Evolutionary conservation across 2,329 filamentous ascomycete species (phyloP).

Genomic region (Aspergillus costaricaensis): DNA sequence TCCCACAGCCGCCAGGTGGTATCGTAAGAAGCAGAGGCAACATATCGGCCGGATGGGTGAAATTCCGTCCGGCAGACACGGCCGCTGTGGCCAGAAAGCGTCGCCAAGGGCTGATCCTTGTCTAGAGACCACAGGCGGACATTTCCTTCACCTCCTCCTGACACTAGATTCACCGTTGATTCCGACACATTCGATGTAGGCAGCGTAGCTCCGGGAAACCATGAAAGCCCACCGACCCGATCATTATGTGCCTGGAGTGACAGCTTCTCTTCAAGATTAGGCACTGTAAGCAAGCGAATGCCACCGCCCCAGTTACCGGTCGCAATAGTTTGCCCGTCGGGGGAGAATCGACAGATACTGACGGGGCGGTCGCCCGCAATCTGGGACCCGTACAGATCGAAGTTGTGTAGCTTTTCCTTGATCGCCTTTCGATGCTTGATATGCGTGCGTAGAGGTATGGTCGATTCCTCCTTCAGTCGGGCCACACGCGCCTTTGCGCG

Average conservation of each 20-base stretch:
- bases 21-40: constrained; percentile 92
- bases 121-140: constrained; percentile 88
- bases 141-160: constrained; percentile 83
- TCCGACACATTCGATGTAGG: constrained; percentile 69
- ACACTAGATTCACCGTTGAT: constrained; percentile 79
- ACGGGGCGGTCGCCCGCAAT: constrained; percentile 88
- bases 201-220: constrained; percentile 81
- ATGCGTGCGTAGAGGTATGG: constrained; percentile 83
- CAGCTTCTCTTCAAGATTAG: constrained; percentile 74
- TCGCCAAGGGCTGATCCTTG: constrained; percentile 80
- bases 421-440: constrained; percentile 88
- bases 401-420: constrained; percentile 77
- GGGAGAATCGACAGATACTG: constrained; percentile 88
- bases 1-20: constrained; percentile 98
- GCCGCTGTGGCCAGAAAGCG: constrained; percentile 78
- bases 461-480: constrained; percentile 77
- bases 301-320: constrained; percentile 92
- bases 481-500: constrained; percentile 74
- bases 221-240: constrained; percentile 85
- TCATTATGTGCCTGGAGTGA: constrained; percentile 82
- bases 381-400: constrained; percentile 92
- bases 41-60: constrained; percentile 84
- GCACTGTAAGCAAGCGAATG: constrained; percentile 81
- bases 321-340: constrained; percentile 78
- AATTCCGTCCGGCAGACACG: constrained; percentile 92